Evolutionary conservation across 345 rosid species (phyloP).

Genomic region (Alliaria petiolata): DNA sequence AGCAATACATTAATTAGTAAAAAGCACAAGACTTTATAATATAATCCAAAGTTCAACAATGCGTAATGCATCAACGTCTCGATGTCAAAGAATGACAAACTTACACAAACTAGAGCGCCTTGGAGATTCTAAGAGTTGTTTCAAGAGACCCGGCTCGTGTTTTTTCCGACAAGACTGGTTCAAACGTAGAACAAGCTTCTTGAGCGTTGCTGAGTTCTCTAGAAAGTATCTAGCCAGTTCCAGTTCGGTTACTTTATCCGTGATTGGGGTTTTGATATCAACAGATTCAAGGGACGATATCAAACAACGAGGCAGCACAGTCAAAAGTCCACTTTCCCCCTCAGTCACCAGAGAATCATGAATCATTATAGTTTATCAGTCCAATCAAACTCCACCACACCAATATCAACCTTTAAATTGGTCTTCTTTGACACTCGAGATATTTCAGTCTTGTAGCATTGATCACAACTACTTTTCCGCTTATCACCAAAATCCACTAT

Average conservation of each 20-base stretch:
- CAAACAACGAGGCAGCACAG: background rate
- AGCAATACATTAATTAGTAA: background rate
- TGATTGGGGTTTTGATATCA: background rate
- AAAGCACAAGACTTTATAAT: background rate
- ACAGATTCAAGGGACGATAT: slow-evolving; percentile 10
- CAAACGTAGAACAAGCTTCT: slow-evolving; percentile 11
- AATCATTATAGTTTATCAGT: too few relatives aligned
- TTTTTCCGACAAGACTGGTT: background rate
- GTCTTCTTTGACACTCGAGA: background rate
- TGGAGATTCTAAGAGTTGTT: background rate
- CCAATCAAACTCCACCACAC: too few relatives aligned
- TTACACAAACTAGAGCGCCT: slow-evolving; percentile 9
- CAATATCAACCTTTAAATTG: slow-evolving; percentile 3
- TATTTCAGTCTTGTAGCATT: slow-evolving; percentile 5
- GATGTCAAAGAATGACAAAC: background rate
- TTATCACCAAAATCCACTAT: too few relatives aligned
- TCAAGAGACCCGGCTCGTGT: background rate
- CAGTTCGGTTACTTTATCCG: slow-evolving; percentile 3
- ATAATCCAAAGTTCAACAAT: background rate
- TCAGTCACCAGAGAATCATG: background rate
- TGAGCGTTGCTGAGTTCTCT: background rate
- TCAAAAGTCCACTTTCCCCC: background rate
- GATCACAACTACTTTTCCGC: background rate
- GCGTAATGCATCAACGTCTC: background rate
- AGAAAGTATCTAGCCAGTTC: slow-evolving; percentile 9